Evolutionary conservation across 371 early-diverging fungal genomes (phyloP).

Genomic region (Lichtheimia ornata): DNA sequence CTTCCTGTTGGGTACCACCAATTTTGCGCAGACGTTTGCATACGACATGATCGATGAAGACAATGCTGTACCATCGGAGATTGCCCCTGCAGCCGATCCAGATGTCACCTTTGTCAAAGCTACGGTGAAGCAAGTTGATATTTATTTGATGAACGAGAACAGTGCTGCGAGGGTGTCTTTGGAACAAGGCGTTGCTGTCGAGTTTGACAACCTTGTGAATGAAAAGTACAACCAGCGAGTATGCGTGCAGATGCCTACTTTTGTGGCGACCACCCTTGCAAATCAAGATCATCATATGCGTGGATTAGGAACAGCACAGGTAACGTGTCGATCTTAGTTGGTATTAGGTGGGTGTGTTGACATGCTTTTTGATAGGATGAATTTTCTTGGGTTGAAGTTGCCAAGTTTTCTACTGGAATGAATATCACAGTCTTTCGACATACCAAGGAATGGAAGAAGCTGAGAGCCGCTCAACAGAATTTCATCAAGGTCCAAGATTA

Average conservation of each 20-base stretch:
- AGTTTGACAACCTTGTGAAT: slow-evolving; percentile 71
- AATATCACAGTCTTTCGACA: slow-evolving; percentile 64
- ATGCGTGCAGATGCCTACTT: slow-evolving; percentile 61
- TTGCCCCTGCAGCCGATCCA: slow-evolving; percentile 47
- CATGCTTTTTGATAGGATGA: slow-evolving; percentile 10
- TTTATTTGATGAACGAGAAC: slow-evolving; percentile 66
- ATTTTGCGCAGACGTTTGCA: slow-evolving; percentile 64
- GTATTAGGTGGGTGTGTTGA: not conserved
- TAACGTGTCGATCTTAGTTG: not conserved
- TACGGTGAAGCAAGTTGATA: slow-evolving; percentile 58
- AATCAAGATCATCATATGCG: slow-evolving; percentile 33
- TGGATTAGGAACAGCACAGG: slow-evolving; percentile 7
- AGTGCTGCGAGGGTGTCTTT: slow-evolving; percentile 58
- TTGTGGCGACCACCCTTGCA: slow-evolving; percentile 59
- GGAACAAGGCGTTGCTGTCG: slow-evolving; percentile 58
- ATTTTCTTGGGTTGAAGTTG: slow-evolving; percentile 77
- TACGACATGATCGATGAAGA: slow-evolving; percentile 76
- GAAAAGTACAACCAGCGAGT: slow-evolving; percentile 62
- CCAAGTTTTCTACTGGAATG: slow-evolving; percentile 59
- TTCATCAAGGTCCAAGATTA: slow-evolving; percentile 70
- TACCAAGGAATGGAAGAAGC: slow-evolving; percentile 58
- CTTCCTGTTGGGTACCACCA: slow-evolving; percentile 58
- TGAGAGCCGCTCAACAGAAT: slow-evolving; percentile 57
- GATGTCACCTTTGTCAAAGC: slow-evolving; percentile 72
- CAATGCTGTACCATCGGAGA: slow-evolving; percentile 64